phyloP scores from a whole-genome alignment of 2,329 filamentous ascomycete species.

The Fusarium secorum region DNA sequence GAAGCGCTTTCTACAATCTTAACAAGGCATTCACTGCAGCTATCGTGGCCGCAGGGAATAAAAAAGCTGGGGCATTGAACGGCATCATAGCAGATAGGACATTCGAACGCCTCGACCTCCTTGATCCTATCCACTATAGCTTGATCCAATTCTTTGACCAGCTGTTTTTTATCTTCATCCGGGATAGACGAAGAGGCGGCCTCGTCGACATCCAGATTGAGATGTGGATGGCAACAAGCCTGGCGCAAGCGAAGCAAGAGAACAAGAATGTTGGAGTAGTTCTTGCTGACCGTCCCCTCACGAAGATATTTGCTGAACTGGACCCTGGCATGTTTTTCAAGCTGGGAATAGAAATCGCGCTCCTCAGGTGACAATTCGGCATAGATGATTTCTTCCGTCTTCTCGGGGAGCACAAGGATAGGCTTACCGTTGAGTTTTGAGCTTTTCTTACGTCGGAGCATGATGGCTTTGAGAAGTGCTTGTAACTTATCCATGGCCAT shows the following conservation, averaged over 20 bases:
- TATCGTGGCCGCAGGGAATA: conserved; percentile 83
- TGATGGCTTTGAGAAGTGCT: conserved; percentile 77
- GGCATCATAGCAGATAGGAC: conserved; percentile 82
- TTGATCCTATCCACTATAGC: conserved; percentile 74
- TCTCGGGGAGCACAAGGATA: conserved; percentile 77
- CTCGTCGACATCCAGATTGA: conserved; percentile 49
- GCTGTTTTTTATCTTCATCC: conserved; percentile 60
- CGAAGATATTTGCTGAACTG: conserved; percentile 81
- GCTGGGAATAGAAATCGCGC: conserved; percentile 76
- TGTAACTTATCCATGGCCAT: conserved; percentile 77
- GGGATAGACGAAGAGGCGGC: conserved; percentile 49
- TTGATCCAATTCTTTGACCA: conserved; percentile 67
- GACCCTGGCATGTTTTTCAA: conserved; percentile 73
- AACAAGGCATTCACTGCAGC: conserved; percentile 79
- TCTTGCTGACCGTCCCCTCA: conserved; percentile 70
- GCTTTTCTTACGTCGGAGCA: conserved; percentile 83
- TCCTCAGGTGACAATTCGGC: conserved; percentile 78
- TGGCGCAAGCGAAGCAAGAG: conserved; percentile 84
- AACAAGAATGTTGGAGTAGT: conserved; percentile 81
- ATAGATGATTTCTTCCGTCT: conserved; percentile 79
- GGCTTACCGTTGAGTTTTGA: conserved; percentile 82
- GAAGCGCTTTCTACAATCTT: conserved; percentile 69
- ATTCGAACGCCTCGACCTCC: conserved; percentile 70
- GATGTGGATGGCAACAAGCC: conserved; percentile 57
- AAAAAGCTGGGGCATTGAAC: conserved; percentile 79